Evolutionary conservation across 371 early-diverging fungal genomes (phyloP), one percentile per base, ranked within the genome.

Genomic region (Capillidium heterosporum): DNA sequence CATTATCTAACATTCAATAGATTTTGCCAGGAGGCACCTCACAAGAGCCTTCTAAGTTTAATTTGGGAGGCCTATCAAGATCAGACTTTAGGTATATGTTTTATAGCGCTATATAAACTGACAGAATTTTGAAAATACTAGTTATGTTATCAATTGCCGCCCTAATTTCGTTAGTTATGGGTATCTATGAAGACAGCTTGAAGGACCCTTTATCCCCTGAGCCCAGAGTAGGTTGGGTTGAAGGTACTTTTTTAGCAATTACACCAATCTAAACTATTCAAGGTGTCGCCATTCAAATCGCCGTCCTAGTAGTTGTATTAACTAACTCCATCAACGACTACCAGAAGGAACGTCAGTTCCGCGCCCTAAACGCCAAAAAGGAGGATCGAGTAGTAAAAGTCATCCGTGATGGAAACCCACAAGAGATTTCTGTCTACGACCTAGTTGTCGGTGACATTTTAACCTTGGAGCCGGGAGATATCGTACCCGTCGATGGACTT

Each of bases 151-250:
- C 78, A 10, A 65, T 85, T 43, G 89, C 93, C 13, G 88, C 95
- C 7, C 58, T 89, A 17, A 76, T 91, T 17, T 88, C 91, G 1
- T 71, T 94, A 5, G 86, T 64, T 27, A 73, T 89, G 15, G 95
- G 95, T n/a, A 65, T 94, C 31, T 91, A 89, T 63, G 82, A 91
- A 65, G 87, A 87, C n/a, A n/a, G n/a, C n/a, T n/a, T n/a, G n/a
- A 57, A 63, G 67, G 5, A 64, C 65, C 19, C 59, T 60, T 19
- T 29, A 60, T 35, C 64, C 63, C 1, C n/a, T n/a, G n/a, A n/a
- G n/a, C n/a, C n/a, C n/a, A n/a, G n/a, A n/a, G n/a, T n/a, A n/a
- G 59, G 60, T 40, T 59, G 65, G n/a, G n/a, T n/a, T n/a, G n/a
- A n/a, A n/a, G n/a, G n/a, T n/a, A n/a, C n/a, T n/a, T n/a, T n/a